Evolutionary conservation across 2,329 filamentous ascomycete species (phyloP).

Genomic region (Talaromyces sp.): DNA sequence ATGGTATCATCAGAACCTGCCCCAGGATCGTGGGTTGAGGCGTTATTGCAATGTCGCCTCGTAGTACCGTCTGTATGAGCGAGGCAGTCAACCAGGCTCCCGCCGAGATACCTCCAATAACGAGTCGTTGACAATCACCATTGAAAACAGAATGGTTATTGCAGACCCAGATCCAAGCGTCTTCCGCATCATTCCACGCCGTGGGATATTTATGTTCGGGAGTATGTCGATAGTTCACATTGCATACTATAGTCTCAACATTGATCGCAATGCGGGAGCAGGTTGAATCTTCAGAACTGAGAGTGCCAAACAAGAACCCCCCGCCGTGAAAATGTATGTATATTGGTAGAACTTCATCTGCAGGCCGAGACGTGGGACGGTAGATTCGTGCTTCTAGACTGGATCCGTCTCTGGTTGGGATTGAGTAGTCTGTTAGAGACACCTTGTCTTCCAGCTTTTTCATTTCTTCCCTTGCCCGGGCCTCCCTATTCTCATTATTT

Average conservation of each 20-base stretch:
- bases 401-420: neutral
- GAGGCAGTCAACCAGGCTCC: neutral
- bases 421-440: neutral
- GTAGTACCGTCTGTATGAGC: neutral
- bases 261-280: neutral
- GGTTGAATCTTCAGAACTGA: neutral
- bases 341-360: neutral
- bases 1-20: slow-evolving; percentile 10
- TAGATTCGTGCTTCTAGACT: neutral
- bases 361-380: neutral
- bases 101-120: neutral
- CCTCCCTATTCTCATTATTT: neutral
- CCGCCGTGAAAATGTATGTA: slow-evolving; percentile 1
- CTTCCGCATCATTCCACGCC: slow-evolving; percentile 5
- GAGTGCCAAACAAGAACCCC: neutral
- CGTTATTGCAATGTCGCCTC: neutral
- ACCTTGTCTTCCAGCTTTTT: neutral
- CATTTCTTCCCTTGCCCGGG: neutral
- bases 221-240: slow-evolving; percentile 4
- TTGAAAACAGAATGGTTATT: neutral
- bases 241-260: neutral
- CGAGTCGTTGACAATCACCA: neutral
- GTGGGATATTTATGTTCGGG: neutral
- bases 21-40: neutral
- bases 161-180: neutral